Conservation (phyloP, 352 stramenopile species). For the Phytophthora tubulina region DNA sequence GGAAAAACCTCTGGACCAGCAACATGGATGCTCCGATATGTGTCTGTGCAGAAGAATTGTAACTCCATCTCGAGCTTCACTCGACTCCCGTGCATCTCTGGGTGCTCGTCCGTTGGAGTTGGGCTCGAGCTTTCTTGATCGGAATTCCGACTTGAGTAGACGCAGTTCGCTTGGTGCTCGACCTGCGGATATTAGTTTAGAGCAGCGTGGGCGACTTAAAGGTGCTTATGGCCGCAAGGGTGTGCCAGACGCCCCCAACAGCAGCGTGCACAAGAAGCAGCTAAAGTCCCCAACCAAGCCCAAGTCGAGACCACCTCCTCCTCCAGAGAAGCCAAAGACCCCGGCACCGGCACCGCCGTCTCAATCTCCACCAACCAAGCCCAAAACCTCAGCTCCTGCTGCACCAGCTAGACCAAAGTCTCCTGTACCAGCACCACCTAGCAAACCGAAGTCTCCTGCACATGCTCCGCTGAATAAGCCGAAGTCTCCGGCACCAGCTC, state of each 20-base stretch:
- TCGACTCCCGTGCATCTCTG: constrained; percentile 33
- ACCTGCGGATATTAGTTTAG: constrained; percentile 23
- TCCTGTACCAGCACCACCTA: constrained; percentile 13
- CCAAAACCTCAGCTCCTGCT: constrained; percentile 13
- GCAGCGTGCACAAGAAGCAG: constrained; percentile 26
- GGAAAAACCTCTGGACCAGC: constrained; percentile 28
- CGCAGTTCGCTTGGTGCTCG: constrained; percentile 35
- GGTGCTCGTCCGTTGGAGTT: constrained; percentile 32
- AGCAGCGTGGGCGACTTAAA: constrained; percentile 31
- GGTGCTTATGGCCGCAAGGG: constrained; percentile 36
- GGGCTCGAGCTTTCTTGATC: constrained; percentile 26
- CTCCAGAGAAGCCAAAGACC: constrained; percentile 24
- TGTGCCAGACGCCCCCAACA: constrained; percentile 27
- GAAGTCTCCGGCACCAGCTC: constrained; percentile 3
- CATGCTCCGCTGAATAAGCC: constrained; percentile 19
- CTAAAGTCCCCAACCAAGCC: constrained; percentile 18
- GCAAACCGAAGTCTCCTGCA: constrained; percentile 23
- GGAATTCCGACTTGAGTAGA: constrained; percentile 19
- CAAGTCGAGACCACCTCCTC: constrained; percentile 24
- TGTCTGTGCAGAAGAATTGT: constrained; percentile 45
- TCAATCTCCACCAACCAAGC: constrained; percentile 8
- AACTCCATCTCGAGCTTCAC: constrained; percentile 37
- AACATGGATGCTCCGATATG: constrained; percentile 42
- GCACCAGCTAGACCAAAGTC: constrained; percentile 15
- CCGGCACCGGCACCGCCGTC: constrained; percentile 18